Evolutionary conservation across 169 alveolate species (phyloP).

Genomic region (Cryptosporidium viatorum): DNA sequence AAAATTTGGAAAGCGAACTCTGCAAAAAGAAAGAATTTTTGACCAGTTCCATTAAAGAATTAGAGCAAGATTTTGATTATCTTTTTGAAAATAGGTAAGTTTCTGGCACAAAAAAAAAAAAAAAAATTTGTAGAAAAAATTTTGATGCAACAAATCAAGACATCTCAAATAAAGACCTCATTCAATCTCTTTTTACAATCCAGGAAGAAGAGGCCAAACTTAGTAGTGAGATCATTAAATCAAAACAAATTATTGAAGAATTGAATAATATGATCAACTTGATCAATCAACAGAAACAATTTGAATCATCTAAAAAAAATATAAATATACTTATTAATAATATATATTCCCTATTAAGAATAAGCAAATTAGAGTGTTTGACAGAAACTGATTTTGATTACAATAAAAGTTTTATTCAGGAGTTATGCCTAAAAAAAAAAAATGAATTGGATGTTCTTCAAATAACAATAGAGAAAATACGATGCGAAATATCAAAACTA

Average conservation of each 20-base stretch:
- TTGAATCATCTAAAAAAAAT: neutral
- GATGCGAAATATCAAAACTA: conserved; percentile 49
- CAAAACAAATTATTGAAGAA: neutral
- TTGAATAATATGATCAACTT: neutral
- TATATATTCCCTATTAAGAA: neutral
- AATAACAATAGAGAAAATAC: conserved; percentile 6
- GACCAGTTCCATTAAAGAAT: neutral
- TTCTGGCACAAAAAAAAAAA: neutral
- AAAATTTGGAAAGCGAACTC: conserved; percentile 38
- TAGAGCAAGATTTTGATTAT: conserved; percentile 28
- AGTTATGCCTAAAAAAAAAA: neutral
- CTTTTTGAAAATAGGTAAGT: conserved; percentile 47
- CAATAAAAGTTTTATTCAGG: conserved; percentile 4
- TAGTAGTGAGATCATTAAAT: neutral
- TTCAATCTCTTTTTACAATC: neutral
- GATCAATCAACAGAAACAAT: neutral
- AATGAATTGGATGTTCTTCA: conserved; percentile 14
- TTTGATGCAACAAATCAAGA: conserved; percentile 4
- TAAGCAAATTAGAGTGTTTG: neutral
- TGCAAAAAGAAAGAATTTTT: conserved; percentile 9
- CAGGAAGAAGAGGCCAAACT: neutral
- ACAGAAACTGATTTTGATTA: neutral
- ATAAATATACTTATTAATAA: neutral
- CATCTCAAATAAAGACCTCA: neutral
- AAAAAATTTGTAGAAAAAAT: neutral